A percentile compares a stretch with the other conserved stretches of the same genome.
These are phyloP conservation scores for Cyberlindnera meyerae DNA, from an alignment of 805 yeast genomes.

Conservation along the genomic window DNA sequence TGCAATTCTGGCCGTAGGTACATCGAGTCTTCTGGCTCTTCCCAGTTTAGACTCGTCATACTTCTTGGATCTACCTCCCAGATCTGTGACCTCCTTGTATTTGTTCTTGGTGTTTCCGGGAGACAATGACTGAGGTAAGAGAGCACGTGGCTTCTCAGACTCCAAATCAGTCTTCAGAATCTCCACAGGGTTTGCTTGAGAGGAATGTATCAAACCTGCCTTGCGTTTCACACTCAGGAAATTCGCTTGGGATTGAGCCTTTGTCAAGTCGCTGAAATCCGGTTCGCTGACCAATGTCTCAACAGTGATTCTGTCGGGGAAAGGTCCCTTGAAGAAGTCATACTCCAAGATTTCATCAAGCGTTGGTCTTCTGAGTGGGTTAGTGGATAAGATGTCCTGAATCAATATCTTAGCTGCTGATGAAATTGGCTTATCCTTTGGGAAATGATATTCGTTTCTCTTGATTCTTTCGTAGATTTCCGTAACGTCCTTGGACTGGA, in stretches of 20 bases:
- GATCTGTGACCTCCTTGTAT: conserved; percentile 55
- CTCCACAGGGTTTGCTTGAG: conserved; percentile 60
- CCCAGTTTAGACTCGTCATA: conserved; percentile 32
- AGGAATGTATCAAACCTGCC: conserved; percentile 51
- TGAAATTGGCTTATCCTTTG: conserved; percentile 60
- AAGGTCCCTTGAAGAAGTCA: conserved; percentile 82
- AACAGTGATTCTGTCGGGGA: conserved; percentile 66
- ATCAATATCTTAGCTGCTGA: conserved; percentile 71
- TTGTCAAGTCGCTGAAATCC: conserved; percentile 47
- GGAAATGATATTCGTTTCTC: conserved; percentile 73
- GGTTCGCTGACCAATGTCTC: conserved; percentile 63
- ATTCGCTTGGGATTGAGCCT: conserved; percentile 60
- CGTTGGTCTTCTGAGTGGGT: conserved; percentile 79
- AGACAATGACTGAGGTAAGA: conserved; percentile 84
- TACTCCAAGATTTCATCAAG: conserved; percentile 74
- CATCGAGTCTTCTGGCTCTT: conserved; percentile 36
- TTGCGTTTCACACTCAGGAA: conserved; percentile 59
- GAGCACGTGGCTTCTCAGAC: conserved; percentile 59
- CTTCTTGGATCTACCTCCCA: conserved; percentile 21
- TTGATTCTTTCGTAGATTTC: conserved; percentile 90
- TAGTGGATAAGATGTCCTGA: conserved; percentile 63
- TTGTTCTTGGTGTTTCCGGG: conserved; percentile 89
- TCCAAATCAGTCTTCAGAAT: conserved; percentile 64
- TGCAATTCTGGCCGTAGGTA: conserved; percentile 26
- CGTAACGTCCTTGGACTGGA: conserved; percentile 92